Evolutionary conservation across 1,284 basidiomycete species (phyloP), one percentile per base, ranked within the genome.

Genomic region (Moesziomyces sp.): DNA sequence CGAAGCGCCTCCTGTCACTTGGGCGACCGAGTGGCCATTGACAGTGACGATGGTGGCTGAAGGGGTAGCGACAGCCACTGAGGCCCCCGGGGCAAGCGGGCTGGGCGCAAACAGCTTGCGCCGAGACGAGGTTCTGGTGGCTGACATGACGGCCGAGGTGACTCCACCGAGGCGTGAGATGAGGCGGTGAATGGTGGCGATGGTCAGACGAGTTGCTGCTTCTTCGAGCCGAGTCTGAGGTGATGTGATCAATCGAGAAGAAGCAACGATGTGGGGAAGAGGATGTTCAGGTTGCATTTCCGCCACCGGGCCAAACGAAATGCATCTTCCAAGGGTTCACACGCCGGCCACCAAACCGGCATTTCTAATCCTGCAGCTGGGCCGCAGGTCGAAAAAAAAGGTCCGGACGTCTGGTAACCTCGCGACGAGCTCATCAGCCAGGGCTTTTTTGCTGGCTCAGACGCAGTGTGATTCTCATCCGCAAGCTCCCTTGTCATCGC

Each of bases 41-140:
- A 18, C 34, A n/a, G 42, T 8, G 50, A 24, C 16, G 3, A 24
- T 42, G 3, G 28, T 23, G 14, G 45, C 21, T 10, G 21, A 21
- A 18, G 42, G 30, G 9, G 30, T 8, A 30, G 30, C 30, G 9
- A 30, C 30, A 11, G 30, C 30, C 9, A 30, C 30, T 2, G 35
- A 40, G 2, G 26, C n/a, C 14, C 38, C 19, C 13, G 19, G 14
- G 14, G 26, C 34, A 40, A 58, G 47, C 2, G 71, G 72, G 5
- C 54, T 56, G 10, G 72, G 72, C 11, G 72, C 72, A 44, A 74
- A 74, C 18, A 74, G 48, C 38, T 63, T 70, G 38, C 72, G 62
- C 28, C 72, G 54, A 7, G 62, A 48, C 13, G 63, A 65, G 3
- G 54, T 43, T 19, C 60, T 42, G 9, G 44, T 18, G 1, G 18